Percentiles rank a stretch among this genome's conserved stretches.
These are phyloP conservation scores for Chaetomium tenue DNA, from an alignment of 495 filamentous ascomycete genomes.

Conservation along the genomic window DNA sequence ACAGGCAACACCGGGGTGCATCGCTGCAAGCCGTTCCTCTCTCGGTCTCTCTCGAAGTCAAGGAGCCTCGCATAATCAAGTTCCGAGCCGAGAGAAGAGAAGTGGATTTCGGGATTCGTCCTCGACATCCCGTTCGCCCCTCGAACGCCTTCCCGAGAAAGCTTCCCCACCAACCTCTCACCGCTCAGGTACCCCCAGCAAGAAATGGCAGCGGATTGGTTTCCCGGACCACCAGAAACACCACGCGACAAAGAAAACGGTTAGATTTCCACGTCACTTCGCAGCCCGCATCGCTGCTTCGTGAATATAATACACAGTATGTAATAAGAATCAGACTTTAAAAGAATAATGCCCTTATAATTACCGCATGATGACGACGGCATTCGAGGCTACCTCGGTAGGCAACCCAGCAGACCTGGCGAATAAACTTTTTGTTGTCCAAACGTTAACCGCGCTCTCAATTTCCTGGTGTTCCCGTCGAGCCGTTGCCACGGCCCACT, in stretches of 20 bases:
- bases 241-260: neutral
- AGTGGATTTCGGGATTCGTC: constrained; percentile 14
- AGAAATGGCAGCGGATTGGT: constrained; percentile 4
- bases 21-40: neutral
- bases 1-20: neutral
- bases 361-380: too few species aligned
- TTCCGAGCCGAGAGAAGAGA: constrained; percentile 1
- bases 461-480: constrained; percentile 3
- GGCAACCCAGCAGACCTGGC: neutral
- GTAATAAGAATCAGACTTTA: too few species aligned
- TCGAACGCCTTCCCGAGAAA: constrained; percentile 16
- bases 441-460: neutral
- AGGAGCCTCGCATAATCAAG: constrained; percentile 1
- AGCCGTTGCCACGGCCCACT: constrained; percentile 19
- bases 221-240: constrained; percentile 5
- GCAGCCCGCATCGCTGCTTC: too few species aligned
- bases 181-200: constrained; percentile 5
- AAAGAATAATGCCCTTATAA: too few species aligned
- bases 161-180: constrained; percentile 21
- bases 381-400: neutral
- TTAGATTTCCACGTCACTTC: too few species aligned
- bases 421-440: neutral
- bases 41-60: neutral
- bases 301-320: too few species aligned
- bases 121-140: constrained; percentile 14